Evolutionary conservation across 345 rosid genomes (phyloP), one percentile per base, ranked within the genome.

Genomic region (Camelina sativa): DNA sequence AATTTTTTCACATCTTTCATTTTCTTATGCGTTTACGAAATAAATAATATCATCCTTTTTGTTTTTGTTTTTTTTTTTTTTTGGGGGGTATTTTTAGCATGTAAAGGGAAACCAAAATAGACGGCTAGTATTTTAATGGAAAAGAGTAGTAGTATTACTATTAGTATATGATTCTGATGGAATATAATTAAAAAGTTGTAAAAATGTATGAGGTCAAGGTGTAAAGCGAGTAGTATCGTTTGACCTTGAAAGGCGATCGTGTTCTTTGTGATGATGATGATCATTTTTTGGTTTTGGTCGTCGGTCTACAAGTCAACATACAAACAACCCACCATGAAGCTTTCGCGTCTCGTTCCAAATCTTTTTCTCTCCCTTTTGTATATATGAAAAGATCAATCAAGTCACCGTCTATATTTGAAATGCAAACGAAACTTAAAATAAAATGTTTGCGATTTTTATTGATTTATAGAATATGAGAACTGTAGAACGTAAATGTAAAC

Each of bases 271-370:
- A 15, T 55, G 17, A 28, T 28, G 30, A 28, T 34, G 37, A 7
- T 34, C 7, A 7, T 6, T 34, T 34, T 34, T 7, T 34, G 2
- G 30, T 28, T 15, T 50, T 46, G 70, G 75, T 76, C 80, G 65
- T 62, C 65, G 52, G 65, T 62, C 65, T 44, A 54, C 65, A 76
- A 76, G 79, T 76, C 79, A 76, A 62, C 37, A 28, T 4, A 28
- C 30, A 28, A 28, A 28, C 79, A 51, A 52, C 3, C 17, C 51
- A 62, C 80, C 51, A n/a, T 13, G 64, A 69, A 52, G 50, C 34
- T 69, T 69, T 68, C 51, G 69, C 30, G 43, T 68, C 62, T 28
- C 4, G 4, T 28, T 28, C 30, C 30, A 28, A 28, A 28, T 28
- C 5, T 28, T 28, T 28, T 28, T 4, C 30, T 28, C 4, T 28